A percentile compares a stretch with the other conserved stretches of the same genome.
Conservation (phyloP, 768 basidiomycete species). For the Collybiopsis luxurians region DNA sequence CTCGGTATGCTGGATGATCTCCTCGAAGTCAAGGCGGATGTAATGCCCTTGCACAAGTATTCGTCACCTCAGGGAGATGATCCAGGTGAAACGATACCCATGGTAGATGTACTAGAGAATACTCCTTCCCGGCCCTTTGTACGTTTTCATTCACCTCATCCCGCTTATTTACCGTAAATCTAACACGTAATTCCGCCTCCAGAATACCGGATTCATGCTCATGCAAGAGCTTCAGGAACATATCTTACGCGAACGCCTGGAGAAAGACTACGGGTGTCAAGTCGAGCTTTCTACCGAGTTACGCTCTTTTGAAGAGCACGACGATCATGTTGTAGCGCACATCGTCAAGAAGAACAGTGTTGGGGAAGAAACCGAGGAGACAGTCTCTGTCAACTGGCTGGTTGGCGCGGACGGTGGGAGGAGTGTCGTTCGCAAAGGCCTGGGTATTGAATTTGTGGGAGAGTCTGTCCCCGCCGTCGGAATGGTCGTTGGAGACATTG, state of each 20-base stretch:
- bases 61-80: constrained; percentile 15
- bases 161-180: constrained; percentile 7
- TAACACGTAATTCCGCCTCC: constrained; percentile 13
- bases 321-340: constrained; percentile 18
- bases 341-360: constrained; percentile 16
- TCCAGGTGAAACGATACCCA: constrained; percentile 13
- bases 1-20: constrained; percentile 23
- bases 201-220: constrained; percentile 22
- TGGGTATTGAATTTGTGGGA: constrained; percentile 39
- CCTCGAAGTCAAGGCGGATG: constrained; percentile 12
- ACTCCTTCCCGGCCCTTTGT: constrained; percentile 25
- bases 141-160: constrained; percentile 3
- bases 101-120: constrained; percentile 16
- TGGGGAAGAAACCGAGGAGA: constrained; percentile 24
- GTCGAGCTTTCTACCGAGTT: constrained; percentile 23
- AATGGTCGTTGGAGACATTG: constrained; percentile 35
- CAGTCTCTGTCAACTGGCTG: constrained; percentile 30
- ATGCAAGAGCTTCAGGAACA: constrained; percentile 24
- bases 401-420: constrained; percentile 45
- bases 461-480: constrained; percentile 25
- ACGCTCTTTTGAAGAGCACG: constrained; percentile 20
- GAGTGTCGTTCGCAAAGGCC: constrained; percentile 38
- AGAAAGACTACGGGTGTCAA: constrained; percentile 15
- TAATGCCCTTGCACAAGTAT: constrained; percentile 18
- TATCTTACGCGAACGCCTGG: constrained; percentile 20